Conservation (phyloP, 108 stramenopile species). For the Cyclostephanos tholiformis region DNA sequence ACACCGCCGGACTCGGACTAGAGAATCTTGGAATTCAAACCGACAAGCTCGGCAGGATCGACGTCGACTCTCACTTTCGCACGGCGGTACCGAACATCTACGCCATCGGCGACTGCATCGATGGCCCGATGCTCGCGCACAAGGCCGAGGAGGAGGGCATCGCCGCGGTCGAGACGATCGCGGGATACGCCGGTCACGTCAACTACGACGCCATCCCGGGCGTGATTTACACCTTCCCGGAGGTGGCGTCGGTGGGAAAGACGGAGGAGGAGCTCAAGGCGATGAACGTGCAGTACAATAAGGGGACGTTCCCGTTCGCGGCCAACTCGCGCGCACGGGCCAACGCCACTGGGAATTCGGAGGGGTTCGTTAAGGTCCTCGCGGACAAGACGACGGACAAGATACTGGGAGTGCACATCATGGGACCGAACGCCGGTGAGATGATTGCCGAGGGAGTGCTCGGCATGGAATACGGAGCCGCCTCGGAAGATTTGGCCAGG, state of each 20-base stretch:
- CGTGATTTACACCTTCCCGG: conserved; percentile 99
- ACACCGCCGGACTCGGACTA: conserved; percentile 95
- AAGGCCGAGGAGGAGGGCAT: conserved; percentile 99
- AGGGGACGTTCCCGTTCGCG: conserved; percentile 94
- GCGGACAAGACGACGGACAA: conserved; percentile 96
- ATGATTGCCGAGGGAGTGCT: conserved; percentile 99
- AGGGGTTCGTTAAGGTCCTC: conserved; percentile 98
- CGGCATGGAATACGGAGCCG: conserved; percentile 99
- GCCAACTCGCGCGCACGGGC: conserved; percentile 95
- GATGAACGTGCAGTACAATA: conserved; percentile 90
- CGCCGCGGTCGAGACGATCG: conserved; percentile 96
- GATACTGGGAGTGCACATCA: conserved; percentile 97
- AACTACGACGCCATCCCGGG: conserved; percentile 99
- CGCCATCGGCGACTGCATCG: conserved; percentile 98
- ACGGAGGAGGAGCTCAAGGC: conserved; percentile 99
- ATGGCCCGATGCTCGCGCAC: conserved; percentile 99
- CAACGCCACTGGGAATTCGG: conserved; percentile 90
- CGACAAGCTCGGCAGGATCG: conserved; percentile 95
- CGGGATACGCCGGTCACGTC: conserved; percentile 98
- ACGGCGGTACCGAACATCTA: conserved; percentile 93
- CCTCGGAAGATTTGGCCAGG: conserved; percentile 98
- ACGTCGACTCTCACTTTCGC: conserved; percentile 96
- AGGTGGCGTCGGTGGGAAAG: conserved; percentile 98
- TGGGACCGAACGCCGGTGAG: conserved; percentile 99
- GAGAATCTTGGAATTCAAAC: conserved; percentile 94